phyloP scores from a whole-genome alignment of 176 grass and related monocot species.

The Ensete glaucum region DNA sequence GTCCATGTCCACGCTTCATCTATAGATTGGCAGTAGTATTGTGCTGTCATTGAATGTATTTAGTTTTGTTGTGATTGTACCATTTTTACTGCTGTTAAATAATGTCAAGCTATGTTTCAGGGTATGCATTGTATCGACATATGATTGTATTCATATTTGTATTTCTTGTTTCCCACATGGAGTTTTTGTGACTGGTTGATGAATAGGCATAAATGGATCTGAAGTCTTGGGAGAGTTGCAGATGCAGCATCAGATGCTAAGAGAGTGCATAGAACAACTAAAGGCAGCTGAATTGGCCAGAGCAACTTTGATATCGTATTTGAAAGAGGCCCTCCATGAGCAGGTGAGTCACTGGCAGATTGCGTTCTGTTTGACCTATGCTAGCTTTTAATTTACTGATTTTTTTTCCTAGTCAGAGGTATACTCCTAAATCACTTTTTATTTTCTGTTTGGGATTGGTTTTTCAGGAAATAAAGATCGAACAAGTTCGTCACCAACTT shows the following conservation, averaged over 20 bases:
- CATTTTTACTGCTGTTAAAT: background rate
- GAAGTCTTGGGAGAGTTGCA: constrained; percentile 37
- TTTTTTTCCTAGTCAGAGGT: background rate
- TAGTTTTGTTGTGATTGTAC: no score
- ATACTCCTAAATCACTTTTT: constrained; percentile 11
- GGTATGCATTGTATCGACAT: background rate
- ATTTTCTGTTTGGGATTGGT: constrained; percentile 12
- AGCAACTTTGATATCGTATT: constrained; percentile 36
- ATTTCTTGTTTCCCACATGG: constrained; percentile 11
- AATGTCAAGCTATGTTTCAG: background rate
- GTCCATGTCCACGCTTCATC: no score
- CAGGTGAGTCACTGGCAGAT: constrained; percentile 44
- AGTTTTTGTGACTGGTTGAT: constrained; percentile 1
- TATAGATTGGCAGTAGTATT: no score
- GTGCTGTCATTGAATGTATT: no score
- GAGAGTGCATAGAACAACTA: constrained; percentile 57
- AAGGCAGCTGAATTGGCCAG: constrained; percentile 55
- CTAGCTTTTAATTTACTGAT: background rate
- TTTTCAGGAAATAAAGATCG: constrained; percentile 63
- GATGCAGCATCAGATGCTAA: constrained; percentile 46
- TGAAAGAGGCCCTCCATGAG: constrained; percentile 70
- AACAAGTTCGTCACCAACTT: constrained; percentile 49
- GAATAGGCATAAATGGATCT: constrained; percentile 39
- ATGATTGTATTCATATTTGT: background rate
- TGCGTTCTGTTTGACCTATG: background rate